Conservation (phyloP, 176 grass and related monocot genomes). For the Tillandsia leiboldiana region DNA sequence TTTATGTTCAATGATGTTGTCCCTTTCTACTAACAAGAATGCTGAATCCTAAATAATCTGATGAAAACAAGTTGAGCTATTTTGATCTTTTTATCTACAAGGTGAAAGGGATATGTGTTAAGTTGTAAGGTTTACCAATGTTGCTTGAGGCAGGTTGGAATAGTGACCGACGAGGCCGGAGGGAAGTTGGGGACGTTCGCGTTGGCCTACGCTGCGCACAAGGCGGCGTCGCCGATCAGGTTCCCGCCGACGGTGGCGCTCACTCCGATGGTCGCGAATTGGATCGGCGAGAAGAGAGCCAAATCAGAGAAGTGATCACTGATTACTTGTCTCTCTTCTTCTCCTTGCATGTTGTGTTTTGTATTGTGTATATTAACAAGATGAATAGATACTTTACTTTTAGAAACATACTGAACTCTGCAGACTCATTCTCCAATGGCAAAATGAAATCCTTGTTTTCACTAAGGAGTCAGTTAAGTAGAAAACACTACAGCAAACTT, state of each 20-base stretch:
- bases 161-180: slow-evolving; percentile 61
- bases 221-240: slow-evolving; percentile 95
- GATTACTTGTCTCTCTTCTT: neutral
- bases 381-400: neutral
- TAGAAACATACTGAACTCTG: too few relatives aligned
- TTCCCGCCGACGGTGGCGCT: slow-evolving; percentile 92
- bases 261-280: slow-evolving; percentile 79
- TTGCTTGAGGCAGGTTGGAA: slow-evolving; percentile 42
- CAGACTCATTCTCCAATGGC: too few relatives aligned
- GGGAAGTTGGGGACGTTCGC: slow-evolving; percentile 85
- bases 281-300: slow-evolving; percentile 64
- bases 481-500: too few relatives aligned
- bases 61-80: too few relatives aligned
- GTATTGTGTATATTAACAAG: neutral
- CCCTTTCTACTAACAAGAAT: too few relatives aligned
- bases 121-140: neutral
- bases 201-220: slow-evolving; percentile 82
- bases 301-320: slow-evolving; percentile 31
- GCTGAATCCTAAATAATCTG: too few relatives aligned
- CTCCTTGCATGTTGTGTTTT: neutral
- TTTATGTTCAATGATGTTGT: too few relatives aligned
- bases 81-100: too few relatives aligned
- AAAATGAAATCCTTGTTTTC: too few relatives aligned
- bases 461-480: too few relatives aligned
- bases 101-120: neutral